Percentiles rank a stretch among this genome's conserved stretches.
phyloP scores from a whole-genome alignment of 2,329 filamentous ascomycete genomes.

The Diaporthe australafricana region DNA sequence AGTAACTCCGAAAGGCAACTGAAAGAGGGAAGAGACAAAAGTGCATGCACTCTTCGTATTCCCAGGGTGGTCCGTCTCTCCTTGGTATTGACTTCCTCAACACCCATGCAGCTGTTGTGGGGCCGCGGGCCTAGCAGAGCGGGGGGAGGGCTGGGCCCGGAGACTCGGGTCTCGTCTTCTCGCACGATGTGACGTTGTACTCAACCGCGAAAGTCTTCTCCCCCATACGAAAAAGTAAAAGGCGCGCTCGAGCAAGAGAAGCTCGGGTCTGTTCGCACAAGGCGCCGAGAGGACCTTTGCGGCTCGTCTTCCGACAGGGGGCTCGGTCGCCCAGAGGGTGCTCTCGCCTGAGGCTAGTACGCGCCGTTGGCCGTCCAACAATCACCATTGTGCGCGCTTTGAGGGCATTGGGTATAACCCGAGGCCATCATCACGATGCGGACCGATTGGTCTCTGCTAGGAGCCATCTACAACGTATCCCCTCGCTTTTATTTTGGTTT shows the following conservation, averaged over 20 bases:
- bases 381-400: neutral
- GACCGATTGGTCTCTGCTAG: neutral
- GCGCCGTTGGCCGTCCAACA: neutral
- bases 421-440: neutral
- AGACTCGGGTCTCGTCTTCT: neutral
- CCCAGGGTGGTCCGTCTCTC: slow-evolving; percentile 7
- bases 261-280: slow-evolving; percentile 8
- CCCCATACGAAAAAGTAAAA: neutral
- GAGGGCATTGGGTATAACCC: neutral
- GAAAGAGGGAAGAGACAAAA: neutral
- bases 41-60: neutral
- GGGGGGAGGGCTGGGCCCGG: slow-evolving; percentile 9
- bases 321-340: neutral
- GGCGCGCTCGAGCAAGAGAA: neutral
- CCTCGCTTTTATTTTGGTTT: no score
- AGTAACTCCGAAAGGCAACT: neutral
- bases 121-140: neutral
- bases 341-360: neutral
- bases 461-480: neutral
- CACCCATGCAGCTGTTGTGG: neutral
- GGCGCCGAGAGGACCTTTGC: neutral
- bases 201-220: neutral
- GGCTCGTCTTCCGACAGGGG: neutral
- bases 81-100: neutral
- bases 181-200: slow-evolving; percentile 15